Conservation (phyloP, 2,329 filamentous ascomycete genomes). For the Epichloe brachyelytri region DNA sequence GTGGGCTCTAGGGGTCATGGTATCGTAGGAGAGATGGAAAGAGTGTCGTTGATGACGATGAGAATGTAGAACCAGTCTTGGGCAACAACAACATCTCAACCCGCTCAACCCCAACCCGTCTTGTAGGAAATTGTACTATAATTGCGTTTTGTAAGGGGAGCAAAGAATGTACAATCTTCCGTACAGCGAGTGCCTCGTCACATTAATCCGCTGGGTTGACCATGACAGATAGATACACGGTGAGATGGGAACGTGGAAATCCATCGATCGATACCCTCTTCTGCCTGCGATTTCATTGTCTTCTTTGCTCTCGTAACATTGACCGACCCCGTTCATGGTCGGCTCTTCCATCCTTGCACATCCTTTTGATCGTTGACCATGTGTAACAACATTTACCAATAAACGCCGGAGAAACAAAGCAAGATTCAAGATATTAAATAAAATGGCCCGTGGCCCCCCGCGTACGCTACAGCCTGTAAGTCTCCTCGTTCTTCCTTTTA, state of each 20-base stretch:
- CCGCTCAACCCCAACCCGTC: too few species aligned
- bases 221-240: too few species aligned
- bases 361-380: not conserved
- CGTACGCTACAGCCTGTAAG: not conserved
- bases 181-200: too few species aligned
- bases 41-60: constrained; percentile 40
- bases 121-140: not conserved
- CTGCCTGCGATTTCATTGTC: not conserved
- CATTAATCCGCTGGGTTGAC: too few species aligned
- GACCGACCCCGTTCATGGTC: not conserved
- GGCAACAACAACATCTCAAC: too few species aligned
- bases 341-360: not conserved
- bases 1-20: constrained; percentile 77
- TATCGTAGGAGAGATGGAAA: constrained; percentile 76
- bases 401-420: not conserved
- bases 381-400: too few species aligned
- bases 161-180: not conserved
- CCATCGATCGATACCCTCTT: not conserved
- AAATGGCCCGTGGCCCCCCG: not conserved
- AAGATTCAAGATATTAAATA: constrained; percentile 4
- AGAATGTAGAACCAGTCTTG: constrained; percentile 22
- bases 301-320: not conserved
- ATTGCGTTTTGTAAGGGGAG: not conserved
- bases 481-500: constrained; percentile 8
- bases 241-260: not conserved